A percentile compares a stretch with the other conserved stretches of the same genome.
Conservation (phyloP, 768 basidiomycete species). For the Mycena vulgaris region DNA sequence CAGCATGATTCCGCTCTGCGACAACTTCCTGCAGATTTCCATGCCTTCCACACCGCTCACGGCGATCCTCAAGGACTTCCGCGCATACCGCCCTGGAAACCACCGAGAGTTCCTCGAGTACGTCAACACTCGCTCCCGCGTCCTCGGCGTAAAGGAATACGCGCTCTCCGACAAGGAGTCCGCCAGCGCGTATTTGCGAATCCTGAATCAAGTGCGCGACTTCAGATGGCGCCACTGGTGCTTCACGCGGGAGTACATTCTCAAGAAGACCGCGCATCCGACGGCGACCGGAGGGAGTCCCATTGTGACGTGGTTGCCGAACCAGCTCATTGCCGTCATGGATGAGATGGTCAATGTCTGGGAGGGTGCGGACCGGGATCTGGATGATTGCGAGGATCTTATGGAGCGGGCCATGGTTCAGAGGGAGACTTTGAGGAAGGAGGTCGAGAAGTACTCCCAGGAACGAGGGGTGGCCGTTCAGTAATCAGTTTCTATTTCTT, state of each 20-base stretch:
- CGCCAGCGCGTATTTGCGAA: slow-evolving; percentile 42
- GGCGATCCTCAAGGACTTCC: slow-evolving; percentile 49
- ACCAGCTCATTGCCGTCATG: slow-evolving; percentile 38
- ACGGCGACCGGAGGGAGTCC: slow-evolving; percentile 47
- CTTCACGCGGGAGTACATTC: slow-evolving; percentile 52
- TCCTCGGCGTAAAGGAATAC: slow-evolving; percentile 39
- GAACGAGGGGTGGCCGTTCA: slow-evolving; percentile 25
- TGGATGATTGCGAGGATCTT: slow-evolving; percentile 37
- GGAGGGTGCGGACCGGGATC: slow-evolving; percentile 34
- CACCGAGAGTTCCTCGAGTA: slow-evolving; percentile 48
- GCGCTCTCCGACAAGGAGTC: slow-evolving; percentile 38
- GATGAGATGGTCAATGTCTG: slow-evolving; percentile 35
- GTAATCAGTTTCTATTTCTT: not conserved
- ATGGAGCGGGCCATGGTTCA: slow-evolving; percentile 34
- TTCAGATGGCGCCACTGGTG: slow-evolving; percentile 52
- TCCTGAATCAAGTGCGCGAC: slow-evolving; percentile 46
- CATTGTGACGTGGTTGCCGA: slow-evolving; percentile 38
- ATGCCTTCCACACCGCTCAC: slow-evolving; percentile 49
- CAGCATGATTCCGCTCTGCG: slow-evolving; percentile 50
- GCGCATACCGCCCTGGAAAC: slow-evolving; percentile 47
- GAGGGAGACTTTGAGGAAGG: slow-evolving; percentile 36
- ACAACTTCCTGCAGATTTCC: slow-evolving; percentile 50
- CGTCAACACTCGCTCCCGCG: slow-evolving; percentile 38
- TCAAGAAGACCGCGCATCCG: slow-evolving; percentile 44
- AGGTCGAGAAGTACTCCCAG: slow-evolving; percentile 38